phyloP scores from a whole-genome alignment of 768 basidiomycete species.

The Rhodotorula kratochvilovae region DNA sequence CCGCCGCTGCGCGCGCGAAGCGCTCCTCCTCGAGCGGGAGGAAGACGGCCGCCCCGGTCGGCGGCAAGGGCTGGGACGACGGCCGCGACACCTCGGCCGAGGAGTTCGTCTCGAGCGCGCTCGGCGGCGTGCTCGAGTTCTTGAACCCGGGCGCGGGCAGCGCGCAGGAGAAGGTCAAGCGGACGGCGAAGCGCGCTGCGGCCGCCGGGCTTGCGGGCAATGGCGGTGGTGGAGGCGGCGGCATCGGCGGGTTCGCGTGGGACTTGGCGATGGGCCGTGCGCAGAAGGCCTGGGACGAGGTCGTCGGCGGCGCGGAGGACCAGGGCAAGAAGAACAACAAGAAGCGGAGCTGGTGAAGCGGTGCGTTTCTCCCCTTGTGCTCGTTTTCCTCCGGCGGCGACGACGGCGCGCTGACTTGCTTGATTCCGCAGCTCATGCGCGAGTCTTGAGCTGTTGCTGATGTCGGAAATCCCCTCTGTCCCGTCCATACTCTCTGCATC shows the following conservation, averaged over 20 bases:
- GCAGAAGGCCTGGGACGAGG: slow-evolving; percentile 23
- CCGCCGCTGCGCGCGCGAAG: slow-evolving; percentile 3
- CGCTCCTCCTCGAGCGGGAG: not conserved
- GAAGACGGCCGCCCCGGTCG: slow-evolving; percentile 10
- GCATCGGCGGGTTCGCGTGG: slow-evolving; percentile 10
- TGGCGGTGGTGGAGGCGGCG: not conserved
- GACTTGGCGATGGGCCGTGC: slow-evolving; percentile 11
- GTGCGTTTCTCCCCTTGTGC: not conserved
- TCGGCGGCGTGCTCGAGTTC: slow-evolving; percentile 5
- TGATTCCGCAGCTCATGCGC: no score
- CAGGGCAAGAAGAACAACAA: not conserved
- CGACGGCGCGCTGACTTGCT: no score
- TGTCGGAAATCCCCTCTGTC: no score
- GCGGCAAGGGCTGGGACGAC: not conserved
- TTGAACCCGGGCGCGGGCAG: not conserved
- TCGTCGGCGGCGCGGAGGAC: not conserved
- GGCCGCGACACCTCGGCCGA: slow-evolving; percentile 16
- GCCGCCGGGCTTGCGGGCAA: not conserved
- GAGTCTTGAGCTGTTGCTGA: no score
- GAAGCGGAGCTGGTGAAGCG: not conserved
- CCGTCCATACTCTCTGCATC: no score
- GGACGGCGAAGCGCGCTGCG: slow-evolving; percentile 1
- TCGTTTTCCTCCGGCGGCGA: not conserved
- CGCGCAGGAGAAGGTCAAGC: slow-evolving; percentile 1
- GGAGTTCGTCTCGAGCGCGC: slow-evolving; percentile 19